These are phyloP conservation scores for Xylaria castorea DNA, from an alignment of 495 filamentous ascomycete species.

Conservation along the genomic window DNA sequence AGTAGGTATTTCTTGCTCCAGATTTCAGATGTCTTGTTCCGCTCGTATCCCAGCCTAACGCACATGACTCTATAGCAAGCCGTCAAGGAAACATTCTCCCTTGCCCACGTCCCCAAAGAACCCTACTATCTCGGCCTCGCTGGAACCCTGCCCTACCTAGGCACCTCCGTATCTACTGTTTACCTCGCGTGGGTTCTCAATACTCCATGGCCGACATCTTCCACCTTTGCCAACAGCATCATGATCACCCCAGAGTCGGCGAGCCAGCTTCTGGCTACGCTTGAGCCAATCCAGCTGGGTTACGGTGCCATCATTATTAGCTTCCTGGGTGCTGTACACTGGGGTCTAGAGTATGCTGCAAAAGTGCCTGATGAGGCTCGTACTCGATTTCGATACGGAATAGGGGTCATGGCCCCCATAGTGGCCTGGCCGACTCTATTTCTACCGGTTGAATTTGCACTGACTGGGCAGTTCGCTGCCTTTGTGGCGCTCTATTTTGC, in stretches of 20 bases:
- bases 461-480: slow-evolving; percentile 87
- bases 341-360: slow-evolving; percentile 76
- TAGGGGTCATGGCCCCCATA: slow-evolving; percentile 82
- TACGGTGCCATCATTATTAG: slow-evolving; percentile 95
- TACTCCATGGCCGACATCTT: slow-evolving; percentile 66
- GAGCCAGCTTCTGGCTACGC: slow-evolving; percentile 72
- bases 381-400: slow-evolving; percentile 70
- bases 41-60: not conserved
- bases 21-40: not conserved
- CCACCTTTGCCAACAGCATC: slow-evolving; percentile 55
- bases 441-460: slow-evolving; percentile 83
- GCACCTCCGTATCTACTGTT: slow-evolving; percentile 85
- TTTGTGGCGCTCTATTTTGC: slow-evolving; percentile 91
- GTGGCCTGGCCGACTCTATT: slow-evolving; percentile 94
- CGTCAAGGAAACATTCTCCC: slow-evolving; percentile 86
- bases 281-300: slow-evolving; percentile 91
- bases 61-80: slow-evolving; percentile 61
- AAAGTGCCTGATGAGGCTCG: slow-evolving; percentile 43
- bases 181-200: slow-evolving; percentile 84
- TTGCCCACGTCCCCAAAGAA: slow-evolving; percentile 78
- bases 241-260: slow-evolving; percentile 76
- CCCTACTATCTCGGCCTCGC: slow-evolving; percentile 83
- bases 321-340: slow-evolving; percentile 95
- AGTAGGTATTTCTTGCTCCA: slow-evolving; percentile 58
- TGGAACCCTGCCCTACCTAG: slow-evolving; percentile 89